phyloP scores from a whole-genome alignment of 2,329 filamentous ascomycete genomes.

The Pestalotiopsis sp. region DNA sequence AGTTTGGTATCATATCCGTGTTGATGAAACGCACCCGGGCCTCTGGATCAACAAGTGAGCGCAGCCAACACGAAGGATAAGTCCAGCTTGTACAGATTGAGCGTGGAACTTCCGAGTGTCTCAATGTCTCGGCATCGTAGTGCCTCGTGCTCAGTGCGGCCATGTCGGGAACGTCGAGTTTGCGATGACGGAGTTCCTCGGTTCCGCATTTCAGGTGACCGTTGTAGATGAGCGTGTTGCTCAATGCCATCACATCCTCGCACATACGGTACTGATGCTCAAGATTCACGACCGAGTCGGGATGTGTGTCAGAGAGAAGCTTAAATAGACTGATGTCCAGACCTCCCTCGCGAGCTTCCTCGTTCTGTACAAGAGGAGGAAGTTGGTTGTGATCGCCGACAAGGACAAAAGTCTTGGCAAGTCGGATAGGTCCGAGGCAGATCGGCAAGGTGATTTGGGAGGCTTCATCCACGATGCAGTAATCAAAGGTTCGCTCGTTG shows the following conservation, averaged over 20 bases:
- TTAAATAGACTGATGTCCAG: slow-evolving; percentile 95
- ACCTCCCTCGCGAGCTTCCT: slow-evolving; percentile 81
- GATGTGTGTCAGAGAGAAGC: slow-evolving; percentile 84
- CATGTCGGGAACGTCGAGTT: slow-evolving; percentile 69
- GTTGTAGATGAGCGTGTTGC: slow-evolving; percentile 91
- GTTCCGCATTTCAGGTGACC: slow-evolving; percentile 89
- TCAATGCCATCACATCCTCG: slow-evolving; percentile 92
- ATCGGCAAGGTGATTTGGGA: slow-evolving; percentile 97
- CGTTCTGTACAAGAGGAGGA: slow-evolving; percentile 91
- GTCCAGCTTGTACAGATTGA: slow-evolving; percentile 58
- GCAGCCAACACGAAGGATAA: slow-evolving; percentile 70
- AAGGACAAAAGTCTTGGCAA: slow-evolving; percentile 90
- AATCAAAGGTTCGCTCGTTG: slow-evolving; percentile 87
- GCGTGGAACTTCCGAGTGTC: slow-evolving; percentile 40
- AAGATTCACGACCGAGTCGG: slow-evolving; percentile 83
- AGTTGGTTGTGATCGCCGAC: slow-evolving; percentile 97
- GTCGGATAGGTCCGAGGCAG: slow-evolving; percentile 88
- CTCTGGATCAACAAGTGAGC: slow-evolving; percentile 67
- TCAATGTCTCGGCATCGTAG: slow-evolving; percentile 50
- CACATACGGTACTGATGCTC: slow-evolving; percentile 99
- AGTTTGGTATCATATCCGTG: slow-evolving; percentile 72
- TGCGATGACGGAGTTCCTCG: slow-evolving; percentile 68
- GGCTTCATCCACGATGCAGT: slow-evolving; percentile 97
- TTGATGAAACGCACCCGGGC: slow-evolving; percentile 85
- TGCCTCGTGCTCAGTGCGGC: slow-evolving; percentile 61